A percentile compares a stretch with the other conserved stretches of the same genome.
Evolutionary conservation across 805 yeast genomes (phyloP).

Genomic region (Candida pseudoglaebosa): DNA sequence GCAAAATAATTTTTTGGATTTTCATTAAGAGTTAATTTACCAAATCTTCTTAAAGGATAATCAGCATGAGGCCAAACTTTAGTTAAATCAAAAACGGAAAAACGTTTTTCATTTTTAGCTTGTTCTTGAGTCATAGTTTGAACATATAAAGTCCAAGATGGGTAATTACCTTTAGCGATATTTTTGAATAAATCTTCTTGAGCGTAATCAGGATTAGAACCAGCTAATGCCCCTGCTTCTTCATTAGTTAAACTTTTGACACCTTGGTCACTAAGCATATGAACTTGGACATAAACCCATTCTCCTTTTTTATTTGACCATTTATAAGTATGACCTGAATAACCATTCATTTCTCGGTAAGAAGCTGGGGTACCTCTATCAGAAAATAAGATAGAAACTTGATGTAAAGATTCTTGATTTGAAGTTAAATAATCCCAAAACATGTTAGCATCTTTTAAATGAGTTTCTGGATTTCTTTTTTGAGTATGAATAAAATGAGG

Average conservation of each 20-base stretch:
- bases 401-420: conserved; percentile 74
- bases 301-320: conserved; percentile 74
- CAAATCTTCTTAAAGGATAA: conserved; percentile 83
- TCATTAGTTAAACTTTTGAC: conserved; percentile 50
- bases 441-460: conserved; percentile 74
- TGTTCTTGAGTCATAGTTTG: conserved; percentile 85
- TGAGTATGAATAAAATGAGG: conserved; percentile 88
- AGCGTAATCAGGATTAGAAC: conserved; percentile 78
- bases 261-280: conserved; percentile 65
- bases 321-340: conserved; percentile 81
- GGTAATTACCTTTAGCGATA: conserved; percentile 72
- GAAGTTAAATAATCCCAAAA: conserved; percentile 79
- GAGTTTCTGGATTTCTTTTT: conserved; percentile 80
- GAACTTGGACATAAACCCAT: conserved; percentile 77
- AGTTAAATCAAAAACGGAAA: conserved; percentile 85
- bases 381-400: conserved; percentile 66
- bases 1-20: conserved; percentile 87
- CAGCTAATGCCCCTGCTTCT: conserved; percentile 64
- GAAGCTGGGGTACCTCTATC: conserved; percentile 82
- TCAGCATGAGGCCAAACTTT: conserved; percentile 89
- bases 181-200: conserved; percentile 76
- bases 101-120: conserved; percentile 62
- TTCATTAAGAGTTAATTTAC: conserved; percentile 72
- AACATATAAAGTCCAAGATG: conserved; percentile 81
- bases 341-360: conserved; percentile 77